phyloP scores from a whole-genome alignment of 148 eudicot species.

The Vaccinium macrocarpon region DNA sequence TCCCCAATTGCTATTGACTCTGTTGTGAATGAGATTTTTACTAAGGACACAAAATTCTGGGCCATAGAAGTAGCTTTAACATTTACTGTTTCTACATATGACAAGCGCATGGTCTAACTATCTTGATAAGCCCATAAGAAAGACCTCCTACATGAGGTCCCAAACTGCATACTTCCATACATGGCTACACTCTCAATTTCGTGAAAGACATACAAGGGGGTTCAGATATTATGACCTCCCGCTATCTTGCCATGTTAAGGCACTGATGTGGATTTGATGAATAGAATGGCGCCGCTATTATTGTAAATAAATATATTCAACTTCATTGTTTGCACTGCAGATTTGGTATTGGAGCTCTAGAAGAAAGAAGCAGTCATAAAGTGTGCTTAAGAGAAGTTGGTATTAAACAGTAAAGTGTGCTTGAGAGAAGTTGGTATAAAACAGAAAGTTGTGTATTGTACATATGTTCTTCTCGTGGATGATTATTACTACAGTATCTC shows the following conservation, averaged over 20 bases:
- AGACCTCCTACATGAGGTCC: slow-evolving; percentile 7
- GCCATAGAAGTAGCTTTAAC: neutral
- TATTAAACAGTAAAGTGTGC: slow-evolving; percentile 20
- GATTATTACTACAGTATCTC: slow-evolving; percentile 15
- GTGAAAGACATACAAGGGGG: neutral
- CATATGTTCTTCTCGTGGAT: slow-evolving; percentile 15
- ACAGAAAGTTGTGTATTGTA: slow-evolving; percentile 12
- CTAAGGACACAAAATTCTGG: neutral
- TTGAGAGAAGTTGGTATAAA: slow-evolving; percentile 12
- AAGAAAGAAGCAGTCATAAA: slow-evolving; percentile 20
- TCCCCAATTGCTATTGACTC: neutral
- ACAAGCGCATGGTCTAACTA: neutral
- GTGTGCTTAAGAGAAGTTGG: slow-evolving; percentile 4
- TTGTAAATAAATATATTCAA: neutral
- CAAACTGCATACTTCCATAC: neutral
- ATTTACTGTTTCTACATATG: neutral
- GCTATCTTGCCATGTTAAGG: neutral
- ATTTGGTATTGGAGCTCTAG: slow-evolving; percentile 84
- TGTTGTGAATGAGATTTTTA: neutral
- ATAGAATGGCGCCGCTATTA: neutral
- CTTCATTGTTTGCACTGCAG: slow-evolving; percentile 37
- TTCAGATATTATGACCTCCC: neutral
- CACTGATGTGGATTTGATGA: neutral
- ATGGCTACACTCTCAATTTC: neutral
- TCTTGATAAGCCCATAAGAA: slow-evolving; percentile 8